Evolutionary conservation across 257 asterid genomes (phyloP), one percentile per base, ranked within the genome.

Genomic region (Leptodermis oblonga): DNA sequence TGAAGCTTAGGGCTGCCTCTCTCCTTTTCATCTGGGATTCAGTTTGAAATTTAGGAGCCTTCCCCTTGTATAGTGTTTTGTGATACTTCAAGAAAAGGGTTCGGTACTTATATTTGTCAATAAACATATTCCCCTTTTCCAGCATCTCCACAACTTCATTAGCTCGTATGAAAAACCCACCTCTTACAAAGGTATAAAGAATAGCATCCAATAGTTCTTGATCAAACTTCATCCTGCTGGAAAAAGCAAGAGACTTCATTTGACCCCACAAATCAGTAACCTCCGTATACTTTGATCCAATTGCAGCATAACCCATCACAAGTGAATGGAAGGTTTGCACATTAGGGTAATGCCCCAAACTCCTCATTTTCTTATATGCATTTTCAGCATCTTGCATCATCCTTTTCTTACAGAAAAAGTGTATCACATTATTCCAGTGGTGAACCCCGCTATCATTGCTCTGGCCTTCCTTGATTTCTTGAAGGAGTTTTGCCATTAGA

Each of bases 261-360:
- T 88, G 90, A 30, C 96, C 96, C 99, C 99, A 93, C 46, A 93
- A 72, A 67, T 90, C 96, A 17, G 96, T 65, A 20, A 93, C 97
- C 90, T 93, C 97, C 7, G 79, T 76, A 59, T 90, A 90, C 69
- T 93, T 89, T 59, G 95, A 96, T 41, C 97, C 96, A 11, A 87
- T 69, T 31, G 96, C 87, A 62, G 96, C 92, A 65, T 93, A 90
- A 41, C 96, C 96, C 17, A 90, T 89, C 11, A 90, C 92, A 81
- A 93, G 67, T 22, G 98, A 93, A 76, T 88, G 96, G 72, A 93
- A 93, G 3, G 99, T 93, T 67, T 88, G 96, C 17, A 88, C 96
- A 62, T 93, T 93, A 7, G 99, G 97, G 49, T 71, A 37, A 71
- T 81, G 86, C 18, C 90, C 97, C 84, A 89, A 76, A 77, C 83